Percentiles rank a stretch among this genome's conserved stretches.
phyloP scores from a whole-genome alignment of 2,329 filamentous ascomycete species.

The Aspergillus fijiensis region DNA sequence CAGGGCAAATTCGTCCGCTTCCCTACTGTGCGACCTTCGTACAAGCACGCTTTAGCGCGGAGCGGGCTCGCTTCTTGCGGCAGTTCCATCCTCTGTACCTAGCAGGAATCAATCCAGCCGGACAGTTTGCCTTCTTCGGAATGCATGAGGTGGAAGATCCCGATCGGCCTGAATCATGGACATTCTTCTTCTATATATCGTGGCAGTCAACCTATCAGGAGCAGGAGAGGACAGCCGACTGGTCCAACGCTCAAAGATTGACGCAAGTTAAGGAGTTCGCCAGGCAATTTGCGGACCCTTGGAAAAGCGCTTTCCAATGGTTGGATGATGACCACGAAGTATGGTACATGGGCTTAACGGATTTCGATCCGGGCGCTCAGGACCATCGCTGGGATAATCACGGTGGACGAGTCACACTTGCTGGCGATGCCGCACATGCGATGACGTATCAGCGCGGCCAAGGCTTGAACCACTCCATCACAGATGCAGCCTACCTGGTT shows the following conservation, averaged over 20 bases:
- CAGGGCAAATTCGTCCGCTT: conserved; percentile 37
- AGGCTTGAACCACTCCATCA: conserved; percentile 56
- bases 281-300: conserved; percentile 44
- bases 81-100: conserved; percentile 48
- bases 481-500: conserved; percentile 24
- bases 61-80: conserved; percentile 47
- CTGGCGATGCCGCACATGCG: conserved; percentile 63
- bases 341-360: conserved; percentile 18
- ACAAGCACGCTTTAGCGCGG: conserved; percentile 40
- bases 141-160: conserved; percentile 29
- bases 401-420: conserved; percentile 44
- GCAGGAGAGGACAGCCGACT: conserved; percentile 28
- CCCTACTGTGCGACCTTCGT: conserved; percentile 49
- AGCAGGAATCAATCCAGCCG: conserved; percentile 45
- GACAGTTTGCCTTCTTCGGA: conserved; percentile 49
- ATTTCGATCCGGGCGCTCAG: conserved; percentile 17
- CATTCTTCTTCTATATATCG: conserved; percentile 50
- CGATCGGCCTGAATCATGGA: conserved; percentile 30
- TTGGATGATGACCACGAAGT: conserved; percentile 21
- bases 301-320: conserved; percentile 37
- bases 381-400: conserved; percentile 22
- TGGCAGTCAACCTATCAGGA: conserved; percentile 42
- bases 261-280: conserved; percentile 43
- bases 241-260: conserved; percentile 17
- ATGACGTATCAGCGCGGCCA: conserved; percentile 60